A percentile compares a stretch with the other conserved stretches of the same genome.
These are phyloP conservation scores for Penicillium crystallinum DNA, from an alignment of 495 filamentous ascomycete genomes.

Conservation along the genomic window DNA sequence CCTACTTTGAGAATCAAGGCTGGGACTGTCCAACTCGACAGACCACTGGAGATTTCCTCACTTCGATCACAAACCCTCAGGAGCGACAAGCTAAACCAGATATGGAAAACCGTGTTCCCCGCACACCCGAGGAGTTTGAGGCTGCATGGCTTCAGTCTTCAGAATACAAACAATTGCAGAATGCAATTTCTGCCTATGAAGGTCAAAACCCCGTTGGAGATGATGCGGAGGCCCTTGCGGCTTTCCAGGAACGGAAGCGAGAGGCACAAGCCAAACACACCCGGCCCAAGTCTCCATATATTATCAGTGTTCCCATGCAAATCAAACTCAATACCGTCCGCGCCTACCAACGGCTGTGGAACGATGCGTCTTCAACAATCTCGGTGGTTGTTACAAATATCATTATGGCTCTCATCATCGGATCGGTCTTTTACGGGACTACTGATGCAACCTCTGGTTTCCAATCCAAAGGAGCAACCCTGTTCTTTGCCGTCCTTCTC, in stretches of 20 bases:
- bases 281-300: conserved; percentile 32
- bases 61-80: conserved; percentile 58
- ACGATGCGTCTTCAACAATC: conserved; percentile 67
- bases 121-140: conserved; percentile 64
- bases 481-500: conserved; percentile 80
- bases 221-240: conserved; percentile 5
- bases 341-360: conserved; percentile 51
- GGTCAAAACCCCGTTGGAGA: conserved; percentile 14
- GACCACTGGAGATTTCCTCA: conserved; percentile 66
- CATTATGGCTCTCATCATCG: conserved; percentile 72
- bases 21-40: conserved; percentile 51
- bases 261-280: conserved; percentile 29
- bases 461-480: conserved; percentile 64
- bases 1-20: conserved; percentile 54
- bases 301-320: conserved; percentile 38
- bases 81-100: conserved; percentile 55
- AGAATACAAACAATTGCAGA: conserved; percentile 42
- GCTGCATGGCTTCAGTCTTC: conserved; percentile 47
- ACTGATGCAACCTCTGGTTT: conserved; percentile 56
- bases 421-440: conserved; percentile 76
- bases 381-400: conserved; percentile 65
- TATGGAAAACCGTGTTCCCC: conserved; percentile 57
- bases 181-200: conserved; percentile 46
- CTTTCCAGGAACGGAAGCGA: conserved; percentile 26
- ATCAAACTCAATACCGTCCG: conserved; percentile 40